Evolutionary conservation across 2,329 filamentous ascomycete species (phyloP).

Genomic region (Fusarium sp.): DNA sequence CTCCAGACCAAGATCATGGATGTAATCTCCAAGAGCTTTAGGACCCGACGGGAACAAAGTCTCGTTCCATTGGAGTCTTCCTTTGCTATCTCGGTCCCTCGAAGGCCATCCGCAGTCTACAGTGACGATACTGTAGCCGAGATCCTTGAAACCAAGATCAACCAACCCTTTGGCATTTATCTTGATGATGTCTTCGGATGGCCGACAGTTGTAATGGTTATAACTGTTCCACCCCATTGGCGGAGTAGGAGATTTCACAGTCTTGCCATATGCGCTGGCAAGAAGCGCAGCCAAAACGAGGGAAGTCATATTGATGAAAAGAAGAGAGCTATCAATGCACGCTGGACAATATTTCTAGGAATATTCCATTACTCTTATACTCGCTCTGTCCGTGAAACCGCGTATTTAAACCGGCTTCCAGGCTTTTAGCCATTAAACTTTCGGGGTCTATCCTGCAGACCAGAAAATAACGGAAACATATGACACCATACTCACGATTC

Average conservation of each 20-base stretch:
- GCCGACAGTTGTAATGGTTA: constrained; percentile 55
- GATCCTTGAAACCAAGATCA: constrained; percentile 60
- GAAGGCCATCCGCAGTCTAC: constrained; percentile 70
- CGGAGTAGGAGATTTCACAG: constrained; percentile 49
- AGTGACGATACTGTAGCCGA: constrained; percentile 68
- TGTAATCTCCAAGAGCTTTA: constrained; percentile 60
- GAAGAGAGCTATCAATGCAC: background rate
- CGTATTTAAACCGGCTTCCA: background rate
- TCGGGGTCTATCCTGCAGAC: background rate
- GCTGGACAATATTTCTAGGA: accelerated
- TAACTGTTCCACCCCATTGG: constrained; percentile 70
- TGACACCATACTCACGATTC: background rate
- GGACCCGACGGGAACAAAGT: constrained; percentile 63
- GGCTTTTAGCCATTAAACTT: background rate
- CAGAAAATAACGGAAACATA: background rate
- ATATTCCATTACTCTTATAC: background rate
- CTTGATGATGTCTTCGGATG: constrained; percentile 39
- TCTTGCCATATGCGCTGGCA: constrained; percentile 11
- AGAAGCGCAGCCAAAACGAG: constrained; percentile 14
- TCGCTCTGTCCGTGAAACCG: background rate
- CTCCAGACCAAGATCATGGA: constrained; percentile 61
- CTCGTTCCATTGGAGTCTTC: constrained; percentile 62
- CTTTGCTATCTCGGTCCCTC: constrained; percentile 54
- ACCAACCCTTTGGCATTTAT: constrained; percentile 65
- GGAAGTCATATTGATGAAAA: constrained; percentile 3